A percentile compares a stretch with the other conserved stretches of the same genome.
Evolutionary conservation across 106 monocot species (phyloP).

Genomic region (Dioscorea dumetorum): DNA sequence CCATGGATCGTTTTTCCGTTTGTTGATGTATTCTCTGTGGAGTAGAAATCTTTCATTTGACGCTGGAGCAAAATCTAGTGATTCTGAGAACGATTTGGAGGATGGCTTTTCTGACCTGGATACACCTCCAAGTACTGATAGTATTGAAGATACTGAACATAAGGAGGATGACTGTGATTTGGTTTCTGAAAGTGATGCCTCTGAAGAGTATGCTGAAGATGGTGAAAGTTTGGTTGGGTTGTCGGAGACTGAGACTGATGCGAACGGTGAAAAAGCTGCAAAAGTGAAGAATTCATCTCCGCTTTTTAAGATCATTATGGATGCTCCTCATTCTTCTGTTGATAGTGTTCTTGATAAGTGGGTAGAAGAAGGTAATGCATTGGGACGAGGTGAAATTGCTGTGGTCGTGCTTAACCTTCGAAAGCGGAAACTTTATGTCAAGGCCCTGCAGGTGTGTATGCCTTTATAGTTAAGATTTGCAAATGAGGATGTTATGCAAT

Average conservation of each 20-base stretch:
- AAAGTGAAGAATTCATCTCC: slow-evolving; percentile 11
- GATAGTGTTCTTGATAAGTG: slow-evolving; percentile 42
- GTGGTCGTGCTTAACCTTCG: slow-evolving; percentile 33
- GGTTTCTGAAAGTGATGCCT: slow-evolving; percentile 9
- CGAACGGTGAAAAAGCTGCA: slow-evolving; percentile 6
- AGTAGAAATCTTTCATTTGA: slow-evolving; percentile 52
- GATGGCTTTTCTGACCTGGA: slow-evolving; percentile 71
- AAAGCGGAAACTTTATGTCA: slow-evolving; percentile 33
- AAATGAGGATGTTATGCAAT: too few relatives aligned
- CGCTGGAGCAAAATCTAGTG: slow-evolving; percentile 24
- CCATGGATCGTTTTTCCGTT: slow-evolving; percentile 2
- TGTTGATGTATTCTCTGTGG: neutral
- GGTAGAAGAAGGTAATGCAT: slow-evolving; percentile 46
- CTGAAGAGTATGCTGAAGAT: slow-evolving; percentile 14
- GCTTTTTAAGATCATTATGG: slow-evolving; percentile 39
- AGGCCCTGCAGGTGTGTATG: slow-evolving; percentile 57
- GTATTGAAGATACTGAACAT: neutral
- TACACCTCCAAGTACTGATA: slow-evolving; percentile 13
- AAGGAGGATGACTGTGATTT: slow-evolving; percentile 1
- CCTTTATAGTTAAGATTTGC: too few relatives aligned
- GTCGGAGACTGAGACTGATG: slow-evolving; percentile 14
- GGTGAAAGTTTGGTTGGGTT: slow-evolving; percentile 16
- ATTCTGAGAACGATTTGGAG: slow-evolving; percentile 17
- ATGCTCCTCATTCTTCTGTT: slow-evolving; percentile 19
- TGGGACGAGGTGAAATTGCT: slow-evolving; percentile 33